These are phyloP conservation scores for Coelastrella sp. DNA, from an alignment of 139 green algal species.

Conservation along the genomic window DNA sequence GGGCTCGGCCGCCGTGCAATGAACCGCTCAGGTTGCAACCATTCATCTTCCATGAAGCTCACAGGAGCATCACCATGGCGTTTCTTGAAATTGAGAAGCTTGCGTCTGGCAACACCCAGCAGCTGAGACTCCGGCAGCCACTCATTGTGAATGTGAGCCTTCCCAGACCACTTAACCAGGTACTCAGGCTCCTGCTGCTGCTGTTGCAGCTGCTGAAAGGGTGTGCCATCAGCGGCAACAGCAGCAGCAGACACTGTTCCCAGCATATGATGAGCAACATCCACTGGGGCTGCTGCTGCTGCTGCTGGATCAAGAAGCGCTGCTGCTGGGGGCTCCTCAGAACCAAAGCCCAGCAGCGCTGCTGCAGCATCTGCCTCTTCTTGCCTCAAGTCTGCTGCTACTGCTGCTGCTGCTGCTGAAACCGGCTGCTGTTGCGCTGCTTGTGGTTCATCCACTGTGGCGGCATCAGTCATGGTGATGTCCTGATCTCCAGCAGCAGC, in stretches of 20 bases:
- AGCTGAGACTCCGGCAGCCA: conserved; percentile 78
- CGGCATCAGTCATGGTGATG: conserved; percentile 9
- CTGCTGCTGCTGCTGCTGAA: conserved; percentile 14
- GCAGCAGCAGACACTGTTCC: neutral
- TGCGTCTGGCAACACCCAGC: conserved; percentile 76
- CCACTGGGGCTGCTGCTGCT: conserved; percentile 16
- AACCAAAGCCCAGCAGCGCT: conserved; percentile 63
- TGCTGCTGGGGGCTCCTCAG: conserved; percentile 27
- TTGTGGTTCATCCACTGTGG: conserved; percentile 4
- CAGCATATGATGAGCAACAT: neutral
- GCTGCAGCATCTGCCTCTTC: conserved; percentile 73
- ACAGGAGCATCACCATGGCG: conserved; percentile 64
- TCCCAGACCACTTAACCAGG: conserved; percentile 86
- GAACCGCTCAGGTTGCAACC: conserved; percentile 73
- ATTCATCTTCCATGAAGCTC: conserved; percentile 55
- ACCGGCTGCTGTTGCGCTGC: neutral
- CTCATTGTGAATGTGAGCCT: conserved; percentile 86
- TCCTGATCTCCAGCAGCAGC: neutral
- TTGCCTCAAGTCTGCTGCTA: conserved; percentile 9
- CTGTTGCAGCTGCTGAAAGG: neutral
- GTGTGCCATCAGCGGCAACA: neutral
- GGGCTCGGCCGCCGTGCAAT: conserved; percentile 75
- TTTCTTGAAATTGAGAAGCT: conserved; percentile 89
- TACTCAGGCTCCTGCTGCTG: conserved; percentile 28
- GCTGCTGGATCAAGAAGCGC: conserved; percentile 5